Conservation (phyloP, 2,329 filamentous ascomycete species). For the Berkeleyomyces basicola region DNA sequence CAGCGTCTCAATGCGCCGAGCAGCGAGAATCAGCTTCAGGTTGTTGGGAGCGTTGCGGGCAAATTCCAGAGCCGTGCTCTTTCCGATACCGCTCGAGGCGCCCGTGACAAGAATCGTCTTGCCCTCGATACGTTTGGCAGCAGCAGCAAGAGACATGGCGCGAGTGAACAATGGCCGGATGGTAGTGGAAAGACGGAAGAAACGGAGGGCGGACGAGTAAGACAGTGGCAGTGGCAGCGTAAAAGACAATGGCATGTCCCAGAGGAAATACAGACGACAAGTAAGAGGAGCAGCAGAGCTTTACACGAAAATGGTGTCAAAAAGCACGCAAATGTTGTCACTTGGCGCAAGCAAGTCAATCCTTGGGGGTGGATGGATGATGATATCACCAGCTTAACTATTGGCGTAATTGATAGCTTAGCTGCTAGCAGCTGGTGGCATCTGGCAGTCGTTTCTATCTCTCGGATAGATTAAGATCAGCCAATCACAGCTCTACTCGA, state of each 20-base stretch:
- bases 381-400: background rate
- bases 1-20: slow-evolving; percentile 66
- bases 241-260: slow-evolving; percentile 1
- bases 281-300: background rate
- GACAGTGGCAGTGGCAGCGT: background rate
- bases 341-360: background rate
- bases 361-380: background rate
- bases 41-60: slow-evolving; percentile 66
- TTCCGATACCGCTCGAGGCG: slow-evolving; percentile 83
- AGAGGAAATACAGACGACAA: background rate
- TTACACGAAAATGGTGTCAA: background rate
- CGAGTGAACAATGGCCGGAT: slow-evolving; percentile 12
- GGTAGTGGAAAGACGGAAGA: background rate
- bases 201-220: background rate
- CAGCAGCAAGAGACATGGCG: slow-evolving; percentile 42
- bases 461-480: background rate
- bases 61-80: slow-evolving; percentile 73
- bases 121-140: slow-evolving; percentile 70
- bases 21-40: slow-evolving; percentile 74
- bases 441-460: no score
- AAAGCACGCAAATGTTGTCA: background rate
- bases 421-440: background rate
- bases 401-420: background rate
- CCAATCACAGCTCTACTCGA: background rate
- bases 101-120: slow-evolving; percentile 89